Conservation (phyloP, 2,329 filamentous ascomycete genomes). For the Aureobasidium sp. region DNA sequence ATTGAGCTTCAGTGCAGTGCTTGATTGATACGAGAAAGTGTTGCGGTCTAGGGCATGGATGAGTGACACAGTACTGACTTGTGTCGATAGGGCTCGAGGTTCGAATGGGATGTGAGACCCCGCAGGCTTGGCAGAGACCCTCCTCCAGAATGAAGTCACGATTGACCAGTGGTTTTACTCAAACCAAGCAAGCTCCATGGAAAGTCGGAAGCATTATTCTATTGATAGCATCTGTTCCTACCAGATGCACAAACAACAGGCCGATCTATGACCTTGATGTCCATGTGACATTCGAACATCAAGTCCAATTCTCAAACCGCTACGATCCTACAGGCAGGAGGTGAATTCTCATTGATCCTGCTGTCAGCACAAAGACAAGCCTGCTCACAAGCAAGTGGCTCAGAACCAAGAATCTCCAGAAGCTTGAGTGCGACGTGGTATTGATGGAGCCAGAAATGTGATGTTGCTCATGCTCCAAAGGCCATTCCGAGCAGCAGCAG, state of each 20-base stretch:
- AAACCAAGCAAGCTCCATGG: not conserved
- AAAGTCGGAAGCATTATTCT: not conserved
- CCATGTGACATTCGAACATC: not conserved
- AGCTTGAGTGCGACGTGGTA: not conserved
- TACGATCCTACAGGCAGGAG: not conserved
- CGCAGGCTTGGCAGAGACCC: not conserved
- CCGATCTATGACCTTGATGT: slow-evolving; percentile 5
- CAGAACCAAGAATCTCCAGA: not conserved
- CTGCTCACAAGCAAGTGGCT: not conserved
- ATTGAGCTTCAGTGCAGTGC: not conserved
- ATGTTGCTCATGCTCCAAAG: not conserved
- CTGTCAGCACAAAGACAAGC: slow-evolving; percentile 4
- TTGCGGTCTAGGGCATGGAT: not conserved
- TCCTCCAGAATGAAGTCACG: not conserved
- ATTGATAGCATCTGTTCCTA: not conserved
- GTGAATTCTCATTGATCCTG: not conserved
- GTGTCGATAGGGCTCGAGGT: not conserved
- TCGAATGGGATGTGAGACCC: not conserved
- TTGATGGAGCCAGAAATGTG: not conserved
- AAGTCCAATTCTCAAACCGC: not conserved
- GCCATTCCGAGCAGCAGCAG: not conserved
- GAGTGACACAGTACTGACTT: not conserved
- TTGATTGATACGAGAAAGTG: not conserved
- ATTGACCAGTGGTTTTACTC: not conserved
- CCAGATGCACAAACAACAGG: not conserved